Evolutionary conservation across 192 early-diverging fungal genomes (phyloP), one percentile per base, ranked within the genome.

Genomic region (Globomyces pollinis-pini): DNA sequence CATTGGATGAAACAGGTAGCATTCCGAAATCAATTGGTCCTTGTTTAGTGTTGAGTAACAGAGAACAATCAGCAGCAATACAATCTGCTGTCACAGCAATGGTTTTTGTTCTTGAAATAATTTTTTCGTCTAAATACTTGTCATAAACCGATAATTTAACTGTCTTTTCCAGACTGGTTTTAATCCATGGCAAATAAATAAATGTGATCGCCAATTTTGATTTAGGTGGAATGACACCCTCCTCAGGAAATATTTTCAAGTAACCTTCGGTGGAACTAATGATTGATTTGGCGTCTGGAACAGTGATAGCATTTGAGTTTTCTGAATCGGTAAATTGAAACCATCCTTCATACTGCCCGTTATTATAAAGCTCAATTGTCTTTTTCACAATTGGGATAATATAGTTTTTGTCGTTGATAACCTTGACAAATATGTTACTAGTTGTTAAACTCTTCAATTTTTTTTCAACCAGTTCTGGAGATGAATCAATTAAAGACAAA

Each of bases 1-100:
- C 49, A 31, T 55, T 68, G 21, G 62, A 35, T 2, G 38, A 20
- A 33, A 78, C 50, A 7, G 69, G 50, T 12, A 70, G 39, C 26
- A 71, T 23, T 12, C 76, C 76, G 5, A 78, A 30, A 36, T 78
- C 70, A 1, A 78, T 15, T 12, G 71, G 70, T 3, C 72, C 69
- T 41, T 78, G 76, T 63, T 72, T 72, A 9, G 43, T 20, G 26
- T 63, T 64, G 2, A 57, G 56, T 21, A 78, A 21, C 11, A 78
- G 33, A 6, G 50, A 39, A 41, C 76, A 78, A 18, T 57, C 39
- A 3, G 76, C 39, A 2, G 60, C 23, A 15, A 2, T 21, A 26
- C 35, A 21, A 3, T 47, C 44, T 26, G 23, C 21, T 4, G 44
- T 28, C 5, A 55, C 23, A 3, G 26, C 6, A 4, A 9, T 15